Evolutionary conservation across 768 basidiomycete species (phyloP).

Genomic region (Epithele typhae): DNA sequence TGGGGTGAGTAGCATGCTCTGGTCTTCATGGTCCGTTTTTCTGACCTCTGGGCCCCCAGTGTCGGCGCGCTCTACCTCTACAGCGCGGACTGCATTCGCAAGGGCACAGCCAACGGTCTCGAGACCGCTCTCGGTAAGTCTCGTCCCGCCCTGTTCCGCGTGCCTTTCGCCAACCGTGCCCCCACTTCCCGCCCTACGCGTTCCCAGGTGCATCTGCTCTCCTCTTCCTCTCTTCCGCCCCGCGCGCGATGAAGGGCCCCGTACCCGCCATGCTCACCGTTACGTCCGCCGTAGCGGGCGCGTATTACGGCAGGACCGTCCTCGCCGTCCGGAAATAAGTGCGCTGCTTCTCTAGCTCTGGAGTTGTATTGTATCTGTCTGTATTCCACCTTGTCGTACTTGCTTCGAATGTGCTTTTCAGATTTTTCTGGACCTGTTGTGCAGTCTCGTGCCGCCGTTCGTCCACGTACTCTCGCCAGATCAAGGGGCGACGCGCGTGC

Average conservation of each 20-base stretch:
- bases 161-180: not conserved
- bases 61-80: constrained; percentile 78
- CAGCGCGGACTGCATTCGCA: constrained; percentile 73
- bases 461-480: too few relatives aligned
- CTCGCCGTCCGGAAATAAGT: constrained; percentile 26
- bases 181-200: not conserved
- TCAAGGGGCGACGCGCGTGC: too few relatives aligned
- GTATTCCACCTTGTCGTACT: too few relatives aligned
- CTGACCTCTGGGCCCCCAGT: constrained; percentile 31
- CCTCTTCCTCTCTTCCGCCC: constrained; percentile 68
- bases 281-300: constrained; percentile 54
- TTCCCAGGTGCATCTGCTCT: constrained; percentile 62
- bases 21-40: too few relatives aligned
- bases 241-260: constrained; percentile 69
- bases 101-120: constrained; percentile 67
- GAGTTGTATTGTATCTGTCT: too few relatives aligned
- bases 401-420: too few relatives aligned
- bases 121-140: constrained; percentile 70
- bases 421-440: too few relatives aligned
- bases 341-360: too few relatives aligned
- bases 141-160: not conserved
- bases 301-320: constrained; percentile 65
- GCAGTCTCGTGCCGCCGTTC: too few relatives aligned
- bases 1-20: constrained; percentile 59
- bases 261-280: constrained; percentile 60